Base-by-base conservation (phyloP, 2,329 filamentous ascomycete genomes). In the Alternaria postmessia region DNA sequence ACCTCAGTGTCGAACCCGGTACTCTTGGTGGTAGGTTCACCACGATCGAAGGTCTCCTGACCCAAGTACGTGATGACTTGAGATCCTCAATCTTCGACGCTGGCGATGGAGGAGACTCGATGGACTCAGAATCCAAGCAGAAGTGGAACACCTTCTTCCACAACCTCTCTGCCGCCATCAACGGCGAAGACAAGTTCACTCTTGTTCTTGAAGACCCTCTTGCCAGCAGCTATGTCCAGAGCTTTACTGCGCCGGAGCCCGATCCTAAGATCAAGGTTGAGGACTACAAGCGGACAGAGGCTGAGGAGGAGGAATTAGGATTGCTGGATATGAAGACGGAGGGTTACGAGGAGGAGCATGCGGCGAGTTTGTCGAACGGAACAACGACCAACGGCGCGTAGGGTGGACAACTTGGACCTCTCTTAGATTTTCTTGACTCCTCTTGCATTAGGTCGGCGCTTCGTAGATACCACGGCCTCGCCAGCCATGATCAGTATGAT, bases 1-100 rank as follows among this genome's bases (percentile, higher is more conserved):
- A 90, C 68, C 88, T 99, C 11, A 88, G 89, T 54, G 93, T 98
- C 65, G 93, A 96, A 79, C 93, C 94, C 0, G 95, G 95, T 57
- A 99, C 95, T 0, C 88, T 99, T 18, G 95, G 95, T 62, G 95
- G 95, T 18, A 90, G 95, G 59, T 99, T 99, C 83, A 99, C 95
- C 20, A 99, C 95, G 0, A 90, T 99, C 20, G 95, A 99, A 79
- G 95, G 95, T 62, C 87, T 98, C 20, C 84, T 98, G 55, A 95
- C 93, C 0, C 92, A 99, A 76, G 92, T 99, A 61, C 91, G 94
- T 63, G 90, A 95, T 75, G 94, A 99, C 78, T 85, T 99, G 24
- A 90, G 90, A 75, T 87, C 86, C 49, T 92, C 96, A 75, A 96
- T 98, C 64, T 99, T 96, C 79, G 88, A 96, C 70, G 81, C 87